A percentile compares a stretch with the other conserved stretches of the same genome.
Evolutionary conservation across 2,329 filamentous ascomycete species (phyloP).

Genomic region (Nemania diffusa): DNA sequence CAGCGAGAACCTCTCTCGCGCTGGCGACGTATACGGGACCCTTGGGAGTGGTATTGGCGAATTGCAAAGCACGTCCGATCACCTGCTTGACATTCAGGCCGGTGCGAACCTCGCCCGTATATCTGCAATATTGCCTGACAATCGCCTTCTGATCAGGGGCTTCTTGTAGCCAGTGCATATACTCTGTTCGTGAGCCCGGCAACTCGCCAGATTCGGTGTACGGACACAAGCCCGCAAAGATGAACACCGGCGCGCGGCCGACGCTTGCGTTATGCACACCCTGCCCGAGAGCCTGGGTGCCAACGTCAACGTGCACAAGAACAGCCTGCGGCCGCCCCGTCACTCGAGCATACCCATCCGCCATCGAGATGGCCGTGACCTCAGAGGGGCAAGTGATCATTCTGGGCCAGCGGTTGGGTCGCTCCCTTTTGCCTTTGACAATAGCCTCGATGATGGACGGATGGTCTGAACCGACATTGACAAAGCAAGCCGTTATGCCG

Average conservation of each 20-base stretch:
- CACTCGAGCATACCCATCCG: constrained; percentile 76
- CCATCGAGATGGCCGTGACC: constrained; percentile 82
- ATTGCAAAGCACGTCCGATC: constrained; percentile 76
- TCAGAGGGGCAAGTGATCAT: constrained; percentile 72
- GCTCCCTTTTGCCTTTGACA: constrained; percentile 75
- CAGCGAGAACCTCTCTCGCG: constrained; percentile 76
- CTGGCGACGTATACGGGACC: constrained; percentile 76
- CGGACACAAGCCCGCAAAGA: constrained; percentile 79
- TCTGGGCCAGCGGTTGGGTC: constrained; percentile 67
- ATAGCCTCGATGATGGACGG: constrained; percentile 72
- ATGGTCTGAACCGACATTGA: constrained; percentile 63
- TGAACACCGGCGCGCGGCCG: constrained; percentile 75
- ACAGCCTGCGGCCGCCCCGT: constrained; percentile 76
- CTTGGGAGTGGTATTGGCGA: constrained; percentile 73
- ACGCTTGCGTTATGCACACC: constrained; percentile 79
- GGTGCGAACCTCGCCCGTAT: constrained; percentile 75
- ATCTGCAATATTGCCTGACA: constrained; percentile 77
- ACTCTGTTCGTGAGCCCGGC: constrained; percentile 75
- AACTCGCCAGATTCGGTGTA: constrained; percentile 79
- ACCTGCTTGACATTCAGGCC: constrained; percentile 81
- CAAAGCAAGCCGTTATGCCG: constrained; percentile 64
- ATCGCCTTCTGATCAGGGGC: constrained; percentile 80
- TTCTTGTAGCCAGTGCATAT: constrained; percentile 84
- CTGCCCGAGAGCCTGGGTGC: constrained; percentile 78
- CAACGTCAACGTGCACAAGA: constrained; percentile 79